phyloP scores from a whole-genome alignment of 2,329 filamentous ascomycete species.

The Scleromitrula shiraiana region DNA sequence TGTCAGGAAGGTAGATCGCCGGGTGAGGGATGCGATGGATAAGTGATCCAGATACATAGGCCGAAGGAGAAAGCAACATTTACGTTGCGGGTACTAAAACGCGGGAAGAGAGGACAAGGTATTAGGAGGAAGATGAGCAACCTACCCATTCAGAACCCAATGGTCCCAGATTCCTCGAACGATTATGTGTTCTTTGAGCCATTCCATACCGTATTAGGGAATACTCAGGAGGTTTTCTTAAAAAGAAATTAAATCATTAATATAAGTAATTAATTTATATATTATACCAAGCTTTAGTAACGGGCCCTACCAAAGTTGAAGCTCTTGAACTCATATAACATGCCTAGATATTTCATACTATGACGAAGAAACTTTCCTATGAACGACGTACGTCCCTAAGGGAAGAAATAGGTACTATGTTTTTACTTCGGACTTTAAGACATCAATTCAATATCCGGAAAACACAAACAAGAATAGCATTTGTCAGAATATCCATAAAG shows the following conservation, averaged over 20 bases:
- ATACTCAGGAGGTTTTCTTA: not conserved
- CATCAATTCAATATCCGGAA: no score
- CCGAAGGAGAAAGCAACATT: slow-evolving; percentile 6
- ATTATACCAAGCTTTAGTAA: not conserved
- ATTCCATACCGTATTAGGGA: not conserved
- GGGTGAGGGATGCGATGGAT: not conserved
- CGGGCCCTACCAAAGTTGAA: not conserved
- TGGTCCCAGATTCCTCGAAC: not conserved
- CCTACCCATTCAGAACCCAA: not conserved
- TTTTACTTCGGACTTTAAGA: no score
- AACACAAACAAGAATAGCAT: no score
- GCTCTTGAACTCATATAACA: no score
- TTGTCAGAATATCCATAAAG: no score
- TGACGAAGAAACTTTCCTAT: not conserved
- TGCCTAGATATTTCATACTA: not conserved
- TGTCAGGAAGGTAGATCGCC: not conserved
- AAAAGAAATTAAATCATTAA: not conserved
- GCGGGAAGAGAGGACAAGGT: slow-evolving; percentile 1
- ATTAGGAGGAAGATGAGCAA: not conserved
- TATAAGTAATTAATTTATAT: not conserved
- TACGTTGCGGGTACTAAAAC: slow-evolving; percentile 1
- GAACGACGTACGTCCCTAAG: not conserved
- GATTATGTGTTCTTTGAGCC: not conserved
- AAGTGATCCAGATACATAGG: slow-evolving; percentile 6
- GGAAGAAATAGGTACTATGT: no score